These are phyloP conservation scores for Scheffersomyces illinoinensis DNA, from an alignment of 1,139 yeast species.

Conservation along the genomic window DNA sequence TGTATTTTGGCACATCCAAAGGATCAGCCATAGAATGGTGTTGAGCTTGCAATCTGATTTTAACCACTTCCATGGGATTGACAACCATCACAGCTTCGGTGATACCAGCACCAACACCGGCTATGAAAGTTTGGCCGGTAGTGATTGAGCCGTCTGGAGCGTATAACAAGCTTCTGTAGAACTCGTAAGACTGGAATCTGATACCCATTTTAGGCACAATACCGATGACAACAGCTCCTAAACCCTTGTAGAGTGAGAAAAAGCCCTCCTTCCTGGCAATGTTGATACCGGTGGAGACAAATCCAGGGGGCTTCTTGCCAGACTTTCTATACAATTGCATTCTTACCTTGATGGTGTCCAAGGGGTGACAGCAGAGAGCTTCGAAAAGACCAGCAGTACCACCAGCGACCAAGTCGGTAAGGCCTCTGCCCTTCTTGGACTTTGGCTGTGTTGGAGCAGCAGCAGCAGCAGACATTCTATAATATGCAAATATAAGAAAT, in stretches of 20 bases:
- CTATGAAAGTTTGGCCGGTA: constrained; percentile 73
- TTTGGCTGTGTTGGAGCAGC: constrained; percentile 13
- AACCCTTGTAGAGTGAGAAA: constrained; percentile 87
- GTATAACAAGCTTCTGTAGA: constrained; percentile 70
- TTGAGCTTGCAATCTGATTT: constrained; percentile 95
- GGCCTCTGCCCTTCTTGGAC: constrained; percentile 40
- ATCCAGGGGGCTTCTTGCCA: constrained; percentile 77
- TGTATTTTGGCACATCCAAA: constrained; percentile 76
- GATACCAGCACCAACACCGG: constrained; percentile 97
- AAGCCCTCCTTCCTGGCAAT: constrained; percentile 83
- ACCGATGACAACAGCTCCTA: constrained; percentile 96
- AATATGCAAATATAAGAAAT: background rate
- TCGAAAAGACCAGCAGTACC: constrained; percentile 97
- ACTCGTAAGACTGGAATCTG: constrained; percentile 91
- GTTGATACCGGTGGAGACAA: constrained; percentile 74
- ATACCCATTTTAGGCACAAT: constrained; percentile 98
- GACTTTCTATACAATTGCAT: constrained; percentile 83
- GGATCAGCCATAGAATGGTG: constrained; percentile 88
- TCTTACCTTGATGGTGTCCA: constrained; percentile 92
- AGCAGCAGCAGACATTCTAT: background rate
- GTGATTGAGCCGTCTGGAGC: constrained; percentile 69
- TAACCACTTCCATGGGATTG: constrained; percentile 96
- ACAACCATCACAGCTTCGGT: constrained; percentile 95
- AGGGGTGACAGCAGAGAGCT: constrained; percentile 94
- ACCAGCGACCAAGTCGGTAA: constrained; percentile 86